Conservation (phyloP, 2,329 filamentous ascomycete genomes). For the Tolypocladium capitatum region DNA sequence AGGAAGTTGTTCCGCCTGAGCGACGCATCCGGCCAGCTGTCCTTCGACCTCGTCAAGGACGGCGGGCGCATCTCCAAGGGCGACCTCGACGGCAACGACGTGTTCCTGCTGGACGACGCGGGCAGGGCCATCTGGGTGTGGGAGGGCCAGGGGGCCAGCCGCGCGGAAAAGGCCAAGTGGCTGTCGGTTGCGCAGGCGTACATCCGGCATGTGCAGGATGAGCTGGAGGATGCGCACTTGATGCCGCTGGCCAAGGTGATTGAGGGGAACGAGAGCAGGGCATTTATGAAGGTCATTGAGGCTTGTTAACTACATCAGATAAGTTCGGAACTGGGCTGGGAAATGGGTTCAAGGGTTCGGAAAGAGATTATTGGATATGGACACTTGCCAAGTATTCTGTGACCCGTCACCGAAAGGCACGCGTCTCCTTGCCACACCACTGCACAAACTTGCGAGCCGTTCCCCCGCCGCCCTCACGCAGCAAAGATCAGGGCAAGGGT, state of each 20-base stretch:
- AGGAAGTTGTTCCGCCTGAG: conserved; percentile 48
- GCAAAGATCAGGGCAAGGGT: no score
- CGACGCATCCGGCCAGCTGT: conserved; percentile 43
- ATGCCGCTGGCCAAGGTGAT: conserved; percentile 43
- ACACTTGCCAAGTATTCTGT: no score
- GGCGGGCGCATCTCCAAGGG: conserved; percentile 27
- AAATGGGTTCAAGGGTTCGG: neutral
- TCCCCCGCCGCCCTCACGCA: no score
- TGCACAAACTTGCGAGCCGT: no score
- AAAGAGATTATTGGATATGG: no score
- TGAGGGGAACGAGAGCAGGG: conserved; percentile 40
- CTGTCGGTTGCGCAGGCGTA: conserved; percentile 45
- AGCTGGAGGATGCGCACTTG: conserved; percentile 21
- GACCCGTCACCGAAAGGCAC: no score
- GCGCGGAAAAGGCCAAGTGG: conserved; percentile 46
- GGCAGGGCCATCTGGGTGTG: conserved; percentile 51
- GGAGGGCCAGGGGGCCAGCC: conserved; percentile 47
- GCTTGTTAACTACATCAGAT: conserved; percentile 3
- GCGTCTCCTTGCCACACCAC: no score
- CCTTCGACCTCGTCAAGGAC: conserved; percentile 46
- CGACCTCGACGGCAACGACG: conserved; percentile 45
- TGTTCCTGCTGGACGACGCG: conserved; percentile 48
- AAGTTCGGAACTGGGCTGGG: no score
- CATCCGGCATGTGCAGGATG: conserved; percentile 26
- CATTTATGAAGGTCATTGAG: conserved; percentile 35